Base-by-base conservation (phyloP, 164 flowering plant genomes). In the Liquidambar formosana region DNA sequence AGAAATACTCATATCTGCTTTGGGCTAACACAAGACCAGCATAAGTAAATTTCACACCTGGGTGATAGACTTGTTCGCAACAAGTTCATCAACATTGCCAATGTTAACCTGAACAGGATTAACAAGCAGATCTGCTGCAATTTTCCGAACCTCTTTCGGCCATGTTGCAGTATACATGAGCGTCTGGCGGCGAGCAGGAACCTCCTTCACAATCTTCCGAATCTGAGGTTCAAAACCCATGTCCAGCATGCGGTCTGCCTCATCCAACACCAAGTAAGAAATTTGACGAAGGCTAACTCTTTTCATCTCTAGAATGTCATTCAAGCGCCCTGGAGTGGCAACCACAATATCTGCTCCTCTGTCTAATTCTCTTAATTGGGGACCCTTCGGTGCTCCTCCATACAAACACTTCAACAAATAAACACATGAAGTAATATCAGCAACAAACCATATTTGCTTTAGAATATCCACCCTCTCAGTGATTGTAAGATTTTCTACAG, bases 141-240 rank as follows among this genome's bases (percentile, higher is more conserved):
- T 94, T 73, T 85, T 89, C 45, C 98, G 84, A 19, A 91, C 98
- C 75, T 90, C 96, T 67, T 86, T 94, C 1, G 98, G 98, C 98
- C 98, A 94, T 16, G 98, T 94, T 46, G 98, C 98, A 15, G 98
- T 93, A 69, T 78, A 93, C 98, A 93, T 93, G 66, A 93, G 87
- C 27, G 98, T 93, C 78, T 93, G 98, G 33, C 98, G 83, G 57
- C 88, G 83, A 49, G 89, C 43, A 53, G 98, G 94, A 16, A 94
- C 77, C 76, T 86, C 93, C 49, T 88, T 90, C 71, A 94, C 93
- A 75, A 94, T 90, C 74, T 88, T 90, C 65, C 93, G 79, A 45
- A 94, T 90, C 76, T 92, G 98, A 61, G 98, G 98, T 75, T 92
- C 98, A 78, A 94, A 94, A 65, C 98, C 98, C 98, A 94, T 90